Evolutionary conservation across 148 eudicot genomes (phyloP).

Genomic region (Salicornia ramosissima): DNA sequence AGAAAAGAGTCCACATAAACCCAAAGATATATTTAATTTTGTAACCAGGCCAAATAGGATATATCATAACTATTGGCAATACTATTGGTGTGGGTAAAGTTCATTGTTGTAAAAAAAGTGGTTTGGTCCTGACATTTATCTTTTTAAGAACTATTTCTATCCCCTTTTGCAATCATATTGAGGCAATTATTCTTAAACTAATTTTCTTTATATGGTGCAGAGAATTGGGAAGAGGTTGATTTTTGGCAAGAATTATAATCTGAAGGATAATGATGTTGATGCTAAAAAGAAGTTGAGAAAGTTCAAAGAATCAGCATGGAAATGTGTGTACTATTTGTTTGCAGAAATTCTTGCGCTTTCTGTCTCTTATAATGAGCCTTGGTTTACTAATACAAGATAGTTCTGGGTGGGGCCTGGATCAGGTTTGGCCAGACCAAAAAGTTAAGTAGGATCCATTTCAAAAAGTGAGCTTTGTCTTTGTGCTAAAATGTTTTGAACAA

Average conservation of each 20-base stretch:
- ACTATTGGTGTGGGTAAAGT: background rate
- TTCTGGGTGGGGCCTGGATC: constrained; percentile 91
- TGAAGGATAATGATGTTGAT: constrained; percentile 37
- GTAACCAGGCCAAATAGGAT: background rate
- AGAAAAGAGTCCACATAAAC: background rate
- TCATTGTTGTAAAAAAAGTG: background rate
- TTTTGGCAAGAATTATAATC: constrained; percentile 49
- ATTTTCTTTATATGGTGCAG: constrained; percentile 44
- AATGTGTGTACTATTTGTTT: constrained; percentile 77
- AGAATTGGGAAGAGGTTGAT: constrained; percentile 61
- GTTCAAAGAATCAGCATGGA: constrained; percentile 98
- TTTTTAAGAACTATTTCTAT: background rate
- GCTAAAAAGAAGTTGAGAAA: constrained; percentile 59
- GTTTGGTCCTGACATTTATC: background rate
- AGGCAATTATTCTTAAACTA: background rate
- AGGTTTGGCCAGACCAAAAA: constrained; percentile 80
- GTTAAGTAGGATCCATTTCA: constrained; percentile 47
- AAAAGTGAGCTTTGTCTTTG: background rate
- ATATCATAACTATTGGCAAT: background rate
- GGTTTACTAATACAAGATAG: constrained; percentile 61
- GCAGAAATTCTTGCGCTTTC: constrained; percentile 71
- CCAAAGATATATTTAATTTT: background rate
- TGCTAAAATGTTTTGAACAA: background rate
- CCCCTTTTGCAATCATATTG: background rate
- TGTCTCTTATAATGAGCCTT: constrained; percentile 77